Conservation (phyloP, 495 filamentous ascomycete genomes). For the Podospora australis region DNA sequence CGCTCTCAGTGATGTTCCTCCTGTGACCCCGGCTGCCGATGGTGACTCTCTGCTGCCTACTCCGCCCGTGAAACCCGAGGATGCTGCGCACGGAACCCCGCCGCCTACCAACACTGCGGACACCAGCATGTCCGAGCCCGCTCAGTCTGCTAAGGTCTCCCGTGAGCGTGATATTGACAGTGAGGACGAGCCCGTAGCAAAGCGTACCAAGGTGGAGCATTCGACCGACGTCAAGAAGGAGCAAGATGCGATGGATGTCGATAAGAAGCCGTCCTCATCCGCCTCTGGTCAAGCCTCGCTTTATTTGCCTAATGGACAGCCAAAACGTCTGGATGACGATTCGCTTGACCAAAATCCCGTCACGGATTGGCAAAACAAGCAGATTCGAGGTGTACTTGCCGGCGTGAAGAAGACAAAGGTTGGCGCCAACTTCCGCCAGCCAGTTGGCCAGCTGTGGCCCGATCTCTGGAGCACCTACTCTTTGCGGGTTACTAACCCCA, state of each 20-base stretch:
- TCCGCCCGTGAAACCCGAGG: slow-evolving; percentile 7
- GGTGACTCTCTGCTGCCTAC: slow-evolving; percentile 7
- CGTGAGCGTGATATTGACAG: slow-evolving; percentile 68
- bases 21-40: slow-evolving; percentile 21
- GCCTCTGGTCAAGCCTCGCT: neutral
- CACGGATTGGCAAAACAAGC: slow-evolving; percentile 41
- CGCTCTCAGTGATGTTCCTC: slow-evolving; percentile 14
- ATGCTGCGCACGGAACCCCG: no score
- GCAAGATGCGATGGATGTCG: slow-evolving; percentile 17
- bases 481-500: slow-evolving; percentile 63
- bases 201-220: slow-evolving; percentile 55
- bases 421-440: slow-evolving; percentile 61
- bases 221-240: slow-evolving; percentile 16
- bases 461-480: slow-evolving; percentile 56
- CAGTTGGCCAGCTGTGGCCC: slow-evolving; percentile 57
- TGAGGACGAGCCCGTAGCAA: slow-evolving; percentile 67
- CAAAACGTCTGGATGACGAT: slow-evolving; percentile 19
- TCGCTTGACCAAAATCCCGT: slow-evolving; percentile 30
- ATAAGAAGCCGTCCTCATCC: slow-evolving; percentile 9
- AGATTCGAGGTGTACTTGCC: slow-evolving; percentile 48
- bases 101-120: slow-evolving; percentile 21
- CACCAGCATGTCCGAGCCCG: slow-evolving; percentile 31
- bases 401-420: slow-evolving; percentile 77
- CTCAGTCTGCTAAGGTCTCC: slow-evolving; percentile 46
- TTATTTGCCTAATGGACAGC: slow-evolving; percentile 7